Evolutionary conservation across 805 yeast species (phyloP).

Genomic region (Zygoascus biomembranicola): DNA sequence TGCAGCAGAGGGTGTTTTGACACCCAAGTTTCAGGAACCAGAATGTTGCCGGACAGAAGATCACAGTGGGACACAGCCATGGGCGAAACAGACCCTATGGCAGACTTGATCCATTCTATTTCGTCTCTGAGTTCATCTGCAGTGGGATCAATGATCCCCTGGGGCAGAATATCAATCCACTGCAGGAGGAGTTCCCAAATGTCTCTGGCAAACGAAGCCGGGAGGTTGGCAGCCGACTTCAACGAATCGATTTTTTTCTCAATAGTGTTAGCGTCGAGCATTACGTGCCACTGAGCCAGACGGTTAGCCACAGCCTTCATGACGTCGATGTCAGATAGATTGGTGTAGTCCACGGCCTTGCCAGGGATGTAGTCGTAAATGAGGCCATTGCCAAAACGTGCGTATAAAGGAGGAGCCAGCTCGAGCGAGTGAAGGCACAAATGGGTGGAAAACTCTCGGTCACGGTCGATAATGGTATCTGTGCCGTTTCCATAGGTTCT

Average conservation of each 20-base stretch:
- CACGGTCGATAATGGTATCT: slow-evolving; percentile 60
- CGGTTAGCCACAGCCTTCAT: slow-evolving; percentile 55
- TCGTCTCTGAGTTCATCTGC: slow-evolving; percentile 40
- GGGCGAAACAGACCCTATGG: slow-evolving; percentile 29
- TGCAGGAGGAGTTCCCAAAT: slow-evolving; percentile 53
- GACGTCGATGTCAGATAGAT: slow-evolving; percentile 39
- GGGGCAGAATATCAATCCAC: slow-evolving; percentile 61
- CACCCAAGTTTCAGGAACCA: slow-evolving; percentile 40
- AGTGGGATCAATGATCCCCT: slow-evolving; percentile 30
- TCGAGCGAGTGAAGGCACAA: slow-evolving; percentile 47
- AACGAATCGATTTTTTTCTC: slow-evolving; percentile 25
- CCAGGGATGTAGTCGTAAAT: slow-evolving; percentile 66
- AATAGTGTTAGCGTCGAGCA: slow-evolving; percentile 38
- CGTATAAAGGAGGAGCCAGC: slow-evolving; percentile 62
- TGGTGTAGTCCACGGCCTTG: slow-evolving; percentile 46
- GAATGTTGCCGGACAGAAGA: slow-evolving; percentile 63
- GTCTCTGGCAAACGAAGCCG: slow-evolving; percentile 25
- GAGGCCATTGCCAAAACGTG: slow-evolving; percentile 63
- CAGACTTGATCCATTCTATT: slow-evolving; percentile 44
- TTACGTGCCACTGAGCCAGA: slow-evolving; percentile 63
- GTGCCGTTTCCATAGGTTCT: slow-evolving; percentile 74
- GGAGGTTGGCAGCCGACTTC: slow-evolving; percentile 25
- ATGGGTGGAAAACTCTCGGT: slow-evolving; percentile 67
- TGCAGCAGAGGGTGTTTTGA: background rate
- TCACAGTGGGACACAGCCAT: slow-evolving; percentile 64